Evolutionary conservation across 106 monocot species (phyloP).

Genomic region (Platanthera guangdongensis): DNA sequence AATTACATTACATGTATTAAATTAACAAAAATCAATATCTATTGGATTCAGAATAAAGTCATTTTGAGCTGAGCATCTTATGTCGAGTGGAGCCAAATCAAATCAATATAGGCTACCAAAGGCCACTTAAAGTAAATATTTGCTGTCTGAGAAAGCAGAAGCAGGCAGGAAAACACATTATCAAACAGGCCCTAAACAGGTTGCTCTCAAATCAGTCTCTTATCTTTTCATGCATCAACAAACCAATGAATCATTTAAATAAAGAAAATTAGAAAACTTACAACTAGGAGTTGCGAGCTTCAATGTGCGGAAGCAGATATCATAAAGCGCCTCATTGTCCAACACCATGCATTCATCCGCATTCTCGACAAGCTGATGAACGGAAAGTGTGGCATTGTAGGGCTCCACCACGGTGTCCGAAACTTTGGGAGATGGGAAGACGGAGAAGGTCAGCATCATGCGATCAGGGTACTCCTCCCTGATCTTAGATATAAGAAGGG

Average conservation of each 20-base stretch:
- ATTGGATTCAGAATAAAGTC: too few relatives aligned
- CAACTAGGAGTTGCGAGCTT: slow-evolving; percentile 44
- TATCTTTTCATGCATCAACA: not conserved
- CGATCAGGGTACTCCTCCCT: slow-evolving; percentile 42
- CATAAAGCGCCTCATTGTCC: slow-evolving; percentile 44
- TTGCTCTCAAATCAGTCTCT: not conserved
- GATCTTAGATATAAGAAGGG: slow-evolving; percentile 44
- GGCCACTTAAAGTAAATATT: too few relatives aligned
- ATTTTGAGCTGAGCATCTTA: too few relatives aligned
- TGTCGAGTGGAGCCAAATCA: too few relatives aligned
- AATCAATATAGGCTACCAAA: too few relatives aligned
- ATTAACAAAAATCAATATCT: too few relatives aligned
- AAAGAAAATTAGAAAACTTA: slow-evolving; percentile 1
- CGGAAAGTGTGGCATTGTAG: slow-evolving; percentile 45
- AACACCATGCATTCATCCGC: slow-evolving; percentile 55
- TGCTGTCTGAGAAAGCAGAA: too few relatives aligned
- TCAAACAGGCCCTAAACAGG: too few relatives aligned
- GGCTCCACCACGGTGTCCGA: slow-evolving; percentile 50
- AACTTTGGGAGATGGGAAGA: slow-evolving; percentile 53
- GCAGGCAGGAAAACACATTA: too few relatives aligned
- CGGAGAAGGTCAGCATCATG: slow-evolving; percentile 53
- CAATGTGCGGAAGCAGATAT: slow-evolving; percentile 50
- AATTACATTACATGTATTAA: too few relatives aligned
- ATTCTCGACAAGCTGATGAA: slow-evolving; percentile 48
- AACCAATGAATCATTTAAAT: not conserved